These are phyloP conservation scores for Vachellia pachyceras DNA, from an alignment of 306 rosid genomes.

Conservation along the genomic window DNA sequence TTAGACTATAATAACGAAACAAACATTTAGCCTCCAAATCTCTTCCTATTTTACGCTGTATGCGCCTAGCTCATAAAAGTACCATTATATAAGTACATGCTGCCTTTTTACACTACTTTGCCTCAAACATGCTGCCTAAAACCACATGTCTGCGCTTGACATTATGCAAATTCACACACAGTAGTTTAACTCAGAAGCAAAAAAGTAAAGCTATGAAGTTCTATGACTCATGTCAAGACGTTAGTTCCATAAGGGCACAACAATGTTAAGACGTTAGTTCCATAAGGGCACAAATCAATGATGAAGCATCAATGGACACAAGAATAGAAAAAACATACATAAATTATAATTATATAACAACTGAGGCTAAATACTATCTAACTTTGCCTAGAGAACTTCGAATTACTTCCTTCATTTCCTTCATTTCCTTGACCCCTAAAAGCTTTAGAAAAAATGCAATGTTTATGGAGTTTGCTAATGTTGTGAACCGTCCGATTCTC, in stretches of 20 bases:
- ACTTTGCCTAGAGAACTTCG: conserved; percentile 9
- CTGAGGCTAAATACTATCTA: background rate
- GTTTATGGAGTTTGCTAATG: conserved; percentile 29
- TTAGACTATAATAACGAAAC: no score
- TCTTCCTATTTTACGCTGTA: no score
- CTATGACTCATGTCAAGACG: conserved; percentile 1
- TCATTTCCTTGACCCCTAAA: background rate
- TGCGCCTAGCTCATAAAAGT: no score
- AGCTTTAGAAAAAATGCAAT: conserved; percentile 22
- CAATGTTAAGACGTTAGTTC: conserved; percentile 22
- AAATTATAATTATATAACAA: conserved; percentile 3
- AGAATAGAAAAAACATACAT: background rate
- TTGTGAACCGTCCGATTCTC: background rate
- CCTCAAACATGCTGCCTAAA: no score
- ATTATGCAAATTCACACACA: background rate
- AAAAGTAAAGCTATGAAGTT: background rate
- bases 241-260: no score
- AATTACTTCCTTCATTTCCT: background rate
- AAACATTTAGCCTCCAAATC: no score
- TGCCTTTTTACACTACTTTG: no score
- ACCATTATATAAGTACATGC: no score
- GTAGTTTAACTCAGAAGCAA: background rate
- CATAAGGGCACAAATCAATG: conserved; percentile 20
- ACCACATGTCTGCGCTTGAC: no score
- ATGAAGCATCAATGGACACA: background rate